Evolutionary conservation across 2,329 filamentous ascomycete genomes (phyloP).

Genomic region (Arthrobotrys conoides): DNA sequence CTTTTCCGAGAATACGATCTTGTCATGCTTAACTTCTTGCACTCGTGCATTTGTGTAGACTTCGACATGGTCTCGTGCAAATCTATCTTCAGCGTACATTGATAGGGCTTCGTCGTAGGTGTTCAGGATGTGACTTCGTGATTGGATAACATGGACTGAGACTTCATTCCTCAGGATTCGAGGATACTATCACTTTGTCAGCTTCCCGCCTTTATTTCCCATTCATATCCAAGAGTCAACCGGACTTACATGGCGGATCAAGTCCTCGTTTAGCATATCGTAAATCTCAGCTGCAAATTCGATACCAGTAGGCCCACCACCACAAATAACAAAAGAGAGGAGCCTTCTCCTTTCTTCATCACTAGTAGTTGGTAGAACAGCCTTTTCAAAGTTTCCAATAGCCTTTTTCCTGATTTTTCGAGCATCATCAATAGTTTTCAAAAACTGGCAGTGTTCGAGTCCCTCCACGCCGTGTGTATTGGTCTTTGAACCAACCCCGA

Average conservation of each 20-base stretch:
- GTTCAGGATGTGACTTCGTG: constrained; percentile 93
- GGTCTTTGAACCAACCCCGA: constrained; percentile 89
- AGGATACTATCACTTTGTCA: constrained; percentile 76
- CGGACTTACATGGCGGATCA: constrained; percentile 66
- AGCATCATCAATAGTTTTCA: constrained; percentile 95
- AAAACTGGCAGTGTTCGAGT: constrained; percentile 90
- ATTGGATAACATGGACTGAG: constrained; percentile 96
- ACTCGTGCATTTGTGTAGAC: constrained; percentile 94
- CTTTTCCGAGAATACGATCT: constrained; percentile 90
- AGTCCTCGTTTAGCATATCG: constrained; percentile 95
- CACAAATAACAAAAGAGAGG: constrained; percentile 95
- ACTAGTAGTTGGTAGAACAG: constrained; percentile 90
- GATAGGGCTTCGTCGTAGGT: constrained; percentile 97
- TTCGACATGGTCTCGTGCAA: constrained; percentile 90
- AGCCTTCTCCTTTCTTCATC: constrained; percentile 89
- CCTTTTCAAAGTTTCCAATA: constrained; percentile 88
- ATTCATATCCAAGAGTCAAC: not conserved
- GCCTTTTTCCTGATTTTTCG: constrained; percentile 89
- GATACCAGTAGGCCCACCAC: constrained; percentile 94
- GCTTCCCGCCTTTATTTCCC: not conserved
- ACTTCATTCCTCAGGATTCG: constrained; percentile 95
- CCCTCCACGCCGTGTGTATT: constrained; percentile 97
- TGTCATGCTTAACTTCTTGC: constrained; percentile 85
- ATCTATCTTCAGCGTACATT: constrained; percentile 89
- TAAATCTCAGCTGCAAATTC: constrained; percentile 97